A percentile compares a stretch with the other conserved stretches of the same genome.
Evolutionary conservation across 331 rosid species (phyloP).

Genomic region (Pyrus hybrid): DNA sequence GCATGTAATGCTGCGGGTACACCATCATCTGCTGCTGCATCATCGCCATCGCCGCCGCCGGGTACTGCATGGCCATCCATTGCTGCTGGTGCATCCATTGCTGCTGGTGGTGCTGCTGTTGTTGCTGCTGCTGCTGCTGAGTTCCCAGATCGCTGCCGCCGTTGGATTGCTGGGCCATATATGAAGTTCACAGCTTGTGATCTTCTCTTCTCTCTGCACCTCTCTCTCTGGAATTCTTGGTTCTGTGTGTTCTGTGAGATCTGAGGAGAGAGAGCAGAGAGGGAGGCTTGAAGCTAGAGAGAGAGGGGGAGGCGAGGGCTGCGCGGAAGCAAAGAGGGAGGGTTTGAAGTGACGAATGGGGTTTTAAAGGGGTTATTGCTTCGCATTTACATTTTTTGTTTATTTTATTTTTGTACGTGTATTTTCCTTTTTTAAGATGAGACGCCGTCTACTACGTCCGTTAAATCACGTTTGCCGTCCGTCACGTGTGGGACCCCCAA

Average conservation of each 20-base stretch:
- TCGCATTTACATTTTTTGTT: background rate
- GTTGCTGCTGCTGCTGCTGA: slow-evolving; percentile 5
- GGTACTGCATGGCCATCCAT: slow-evolving; percentile 99
- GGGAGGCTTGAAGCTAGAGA: background rate
- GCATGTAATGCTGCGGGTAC: slow-evolving; percentile 81
- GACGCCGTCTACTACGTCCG: slow-evolving; percentile 7
- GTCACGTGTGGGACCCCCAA: background rate
- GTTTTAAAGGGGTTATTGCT: slow-evolving; percentile 1
- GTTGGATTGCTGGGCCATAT: slow-evolving; percentile 45
- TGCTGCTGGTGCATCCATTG: slow-evolving; percentile 43
- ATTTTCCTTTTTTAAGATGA: background rate
- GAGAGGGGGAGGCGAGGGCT: background rate
- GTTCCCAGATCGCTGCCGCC: slow-evolving; percentile 44
- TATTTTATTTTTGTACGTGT: background rate
- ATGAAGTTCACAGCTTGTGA: background rate
- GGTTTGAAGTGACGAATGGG: background rate
- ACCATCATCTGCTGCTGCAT: slow-evolving; percentile 98
- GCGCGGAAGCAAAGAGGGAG: background rate
- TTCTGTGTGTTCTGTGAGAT: background rate
- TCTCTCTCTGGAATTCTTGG: background rate
- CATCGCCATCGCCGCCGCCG: slow-evolving; percentile 98
- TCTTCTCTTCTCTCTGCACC: slow-evolving; percentile 8
- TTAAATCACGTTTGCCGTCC: slow-evolving; percentile 4
- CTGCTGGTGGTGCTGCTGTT: slow-evolving; percentile 5
- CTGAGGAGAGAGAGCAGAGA: background rate